Conservation (phyloP, 179 eudicot genomes). For the Pouteria campechiana region DNA sequence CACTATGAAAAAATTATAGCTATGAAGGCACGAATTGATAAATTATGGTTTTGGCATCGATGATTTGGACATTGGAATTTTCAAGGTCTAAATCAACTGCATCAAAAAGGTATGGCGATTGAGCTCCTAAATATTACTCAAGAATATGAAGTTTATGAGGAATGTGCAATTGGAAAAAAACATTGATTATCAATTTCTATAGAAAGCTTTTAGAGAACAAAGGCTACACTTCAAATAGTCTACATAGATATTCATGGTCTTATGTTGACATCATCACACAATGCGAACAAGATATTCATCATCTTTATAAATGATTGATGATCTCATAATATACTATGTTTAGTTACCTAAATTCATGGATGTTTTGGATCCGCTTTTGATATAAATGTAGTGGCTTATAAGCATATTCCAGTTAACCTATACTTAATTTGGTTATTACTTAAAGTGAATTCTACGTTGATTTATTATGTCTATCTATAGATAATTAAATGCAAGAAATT, state of each 20-base stretch:
- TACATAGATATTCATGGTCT: slow-evolving; percentile 10
- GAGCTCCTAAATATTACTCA: not conserved
- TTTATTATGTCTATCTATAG: too few species aligned
- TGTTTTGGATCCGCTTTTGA: too few species aligned
- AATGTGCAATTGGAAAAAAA: not conserved
- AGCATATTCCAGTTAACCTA: too few species aligned
- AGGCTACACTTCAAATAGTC: not conserved
- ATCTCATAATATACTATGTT: too few species aligned
- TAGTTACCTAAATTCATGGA: too few species aligned
- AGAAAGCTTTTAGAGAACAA: slow-evolving; percentile 5
- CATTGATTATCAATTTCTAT: too few species aligned
- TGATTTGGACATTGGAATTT: slow-evolving; percentile 13
- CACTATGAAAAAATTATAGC: not conserved
- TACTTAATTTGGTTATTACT: too few species aligned
- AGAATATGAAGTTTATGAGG: slow-evolving; percentile 5
- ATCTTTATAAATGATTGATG: slow-evolving; percentile 7
- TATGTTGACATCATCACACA: not conserved
- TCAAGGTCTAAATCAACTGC: too few species aligned
- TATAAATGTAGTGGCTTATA: too few species aligned
- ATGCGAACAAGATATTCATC: slow-evolving; percentile 2
- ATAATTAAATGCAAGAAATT: too few species aligned
- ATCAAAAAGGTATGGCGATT: not conserved
- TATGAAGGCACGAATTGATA: too few species aligned
- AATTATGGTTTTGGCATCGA: slow-evolving; percentile 11
- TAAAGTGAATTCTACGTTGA: too few species aligned